Evolutionary conservation across 176 grass and related monocot genomes (phyloP), one percentile per base, ranked within the genome.

Genomic region (Oryza meyeriana): DNA sequence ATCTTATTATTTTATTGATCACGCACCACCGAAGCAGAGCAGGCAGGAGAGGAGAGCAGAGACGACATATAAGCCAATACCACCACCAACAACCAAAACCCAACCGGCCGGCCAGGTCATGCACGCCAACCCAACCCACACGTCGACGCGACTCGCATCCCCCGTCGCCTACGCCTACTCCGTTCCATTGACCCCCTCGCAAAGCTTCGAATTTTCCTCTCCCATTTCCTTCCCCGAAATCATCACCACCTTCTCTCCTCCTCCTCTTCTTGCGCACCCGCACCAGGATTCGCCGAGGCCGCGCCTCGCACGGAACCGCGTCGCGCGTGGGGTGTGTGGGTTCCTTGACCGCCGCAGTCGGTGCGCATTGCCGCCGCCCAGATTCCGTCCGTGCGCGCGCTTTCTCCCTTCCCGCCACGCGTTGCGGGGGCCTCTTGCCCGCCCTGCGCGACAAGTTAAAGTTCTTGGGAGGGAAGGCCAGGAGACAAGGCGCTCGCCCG

Each of bases 171-270:
- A 59, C 55, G 18, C 48, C 48, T 13, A 22, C 18, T 48, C 45
- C 42, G 14, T 13, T 50, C 16, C 48, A 22, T 55, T 55, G 17
- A 55, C 48, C 48, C 62, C 76, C 62, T 24, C 66, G 12, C 59
- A 79, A 86, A 86, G 67, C 83, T 90, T 90, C 35, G 73, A 90
- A 73, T 86, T 72, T 89, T 69, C 45, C 65, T 44, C 40, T 55
- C 25, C 77, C 32, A 20, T 69, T 36, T 29, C n/a, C 20, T 22
- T 32, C 17, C 12, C 57, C 18, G 9, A 66, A 68, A 14, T 16
- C 78, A 33, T 4, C 8, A 1, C 25, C 48, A 22, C 48, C 48
- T 0, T 12, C 48, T 17, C 32, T 17, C 47, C 5, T 20, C 47
- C 18, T 18, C 47, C 1, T 48, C 36, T 6, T 45, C 32, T 2